Evolutionary conservation across 2,329 filamentous ascomycete genomes (phyloP).

Genomic region (Diaporthe vexans): DNA sequence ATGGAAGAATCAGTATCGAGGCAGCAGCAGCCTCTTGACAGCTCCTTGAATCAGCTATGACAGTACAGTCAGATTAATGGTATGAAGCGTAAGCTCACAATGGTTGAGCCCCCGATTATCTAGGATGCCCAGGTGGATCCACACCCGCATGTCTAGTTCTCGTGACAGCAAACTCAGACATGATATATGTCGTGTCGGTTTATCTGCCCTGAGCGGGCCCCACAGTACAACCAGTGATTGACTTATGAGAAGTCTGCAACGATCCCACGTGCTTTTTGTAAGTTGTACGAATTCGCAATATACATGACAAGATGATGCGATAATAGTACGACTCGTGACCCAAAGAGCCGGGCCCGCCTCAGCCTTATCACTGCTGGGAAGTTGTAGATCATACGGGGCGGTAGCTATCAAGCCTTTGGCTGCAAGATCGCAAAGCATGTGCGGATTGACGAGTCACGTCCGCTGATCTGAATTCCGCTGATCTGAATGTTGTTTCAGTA

Average conservation of each 20-base stretch:
- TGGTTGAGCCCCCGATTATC: too few species aligned
- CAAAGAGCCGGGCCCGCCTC: background rate
- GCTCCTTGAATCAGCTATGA: too few species aligned
- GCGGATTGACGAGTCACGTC: background rate
- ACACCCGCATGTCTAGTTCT: background rate
- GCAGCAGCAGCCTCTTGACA: background rate
- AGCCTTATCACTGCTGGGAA: background rate
- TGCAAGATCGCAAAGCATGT: background rate
- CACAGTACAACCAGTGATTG: background rate
- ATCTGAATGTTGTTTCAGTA: conserved; percentile 2
- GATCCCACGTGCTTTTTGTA: background rate
- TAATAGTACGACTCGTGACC: background rate
- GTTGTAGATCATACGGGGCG: background rate
- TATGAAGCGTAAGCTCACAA: too few species aligned
- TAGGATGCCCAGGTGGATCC: background rate
- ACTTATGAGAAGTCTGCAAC: background rate
- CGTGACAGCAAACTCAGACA: background rate
- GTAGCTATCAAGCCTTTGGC: background rate
- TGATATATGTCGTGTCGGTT: background rate
- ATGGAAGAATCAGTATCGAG: background rate
- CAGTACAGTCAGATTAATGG: background rate
- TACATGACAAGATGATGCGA: background rate
- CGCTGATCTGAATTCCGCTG: conserved; percentile 24
- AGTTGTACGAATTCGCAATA: background rate
- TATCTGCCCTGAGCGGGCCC: background rate